These are phyloP conservation scores for Malassezia japonica DNA, from an alignment of 1,284 basidiomycete species.

Conservation along the genomic window DNA sequence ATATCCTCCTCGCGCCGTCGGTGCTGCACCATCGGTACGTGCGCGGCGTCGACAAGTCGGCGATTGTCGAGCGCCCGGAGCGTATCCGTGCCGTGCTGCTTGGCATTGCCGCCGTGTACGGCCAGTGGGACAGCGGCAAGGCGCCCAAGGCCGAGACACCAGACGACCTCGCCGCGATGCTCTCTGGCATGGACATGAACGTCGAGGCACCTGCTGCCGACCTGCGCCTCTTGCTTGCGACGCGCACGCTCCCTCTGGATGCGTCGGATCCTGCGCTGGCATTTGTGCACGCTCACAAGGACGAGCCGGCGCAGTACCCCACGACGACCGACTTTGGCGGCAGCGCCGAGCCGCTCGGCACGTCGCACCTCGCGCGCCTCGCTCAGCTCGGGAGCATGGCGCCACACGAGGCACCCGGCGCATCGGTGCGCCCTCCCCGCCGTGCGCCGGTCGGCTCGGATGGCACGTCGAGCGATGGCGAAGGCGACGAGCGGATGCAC, in stretches of 20 bases:
- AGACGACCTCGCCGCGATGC: constrained; percentile 22
- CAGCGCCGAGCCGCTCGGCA: not conserved
- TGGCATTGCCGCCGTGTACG: constrained; percentile 30
- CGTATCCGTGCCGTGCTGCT: constrained; percentile 39
- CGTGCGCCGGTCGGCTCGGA: constrained; percentile 9
- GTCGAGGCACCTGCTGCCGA: not conserved
- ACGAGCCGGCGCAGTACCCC: constrained; percentile 20
- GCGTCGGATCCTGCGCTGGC: constrained; percentile 28
- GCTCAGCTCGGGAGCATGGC: constrained; percentile 5
- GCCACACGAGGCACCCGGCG: constrained; percentile 7
- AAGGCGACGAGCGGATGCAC: constrained; percentile 34
- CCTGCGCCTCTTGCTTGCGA: constrained; percentile 22
- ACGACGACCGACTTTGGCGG: constrained; percentile 1
- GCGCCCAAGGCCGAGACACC: constrained; percentile 2
- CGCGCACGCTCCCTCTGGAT: constrained; percentile 22
- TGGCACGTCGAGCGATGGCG: constrained; percentile 23
- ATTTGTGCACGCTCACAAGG: constrained; percentile 23
- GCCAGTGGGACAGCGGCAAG: constrained; percentile 7
- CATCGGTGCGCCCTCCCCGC: not conserved
- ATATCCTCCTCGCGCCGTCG: constrained; percentile 36
- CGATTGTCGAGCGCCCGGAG: constrained; percentile 45
- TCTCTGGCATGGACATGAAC: constrained; percentile 23
- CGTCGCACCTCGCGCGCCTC: constrained; percentile 4
- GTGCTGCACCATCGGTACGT: constrained; percentile 42
- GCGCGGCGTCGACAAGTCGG: constrained; percentile 35